Conservation (phyloP, 73 alveolate species). For the Symbiodinium pilosum region DNA sequence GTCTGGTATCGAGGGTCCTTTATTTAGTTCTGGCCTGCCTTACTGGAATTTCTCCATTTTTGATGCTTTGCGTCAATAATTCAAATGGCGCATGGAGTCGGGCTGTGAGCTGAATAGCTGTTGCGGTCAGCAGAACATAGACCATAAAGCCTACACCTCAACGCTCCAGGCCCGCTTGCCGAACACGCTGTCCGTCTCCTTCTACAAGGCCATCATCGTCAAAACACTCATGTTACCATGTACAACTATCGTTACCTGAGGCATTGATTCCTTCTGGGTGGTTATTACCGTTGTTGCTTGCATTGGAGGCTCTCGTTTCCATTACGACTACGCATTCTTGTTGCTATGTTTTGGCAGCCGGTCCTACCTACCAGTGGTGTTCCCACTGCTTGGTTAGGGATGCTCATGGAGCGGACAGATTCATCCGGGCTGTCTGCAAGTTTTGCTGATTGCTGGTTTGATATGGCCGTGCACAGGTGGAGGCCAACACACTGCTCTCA, state of each 20-base stretch:
- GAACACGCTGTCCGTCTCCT: constrained; percentile 57
- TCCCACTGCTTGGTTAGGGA: background rate
- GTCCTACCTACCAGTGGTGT: background rate
- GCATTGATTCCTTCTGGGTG: background rate
- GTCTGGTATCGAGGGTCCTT: background rate
- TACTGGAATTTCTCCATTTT: background rate
- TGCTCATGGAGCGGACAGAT: too few relatives aligned
- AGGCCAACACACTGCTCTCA: constrained; percentile 56
- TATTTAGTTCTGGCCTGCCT: background rate
- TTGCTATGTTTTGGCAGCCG: background rate
- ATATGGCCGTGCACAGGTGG: constrained; percentile 57
- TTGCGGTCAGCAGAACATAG: too few relatives aligned
- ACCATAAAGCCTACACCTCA: too few relatives aligned
- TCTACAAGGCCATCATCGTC: constrained; percentile 34
- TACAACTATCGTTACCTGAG: background rate
- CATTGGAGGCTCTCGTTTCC: too few relatives aligned
- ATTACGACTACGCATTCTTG: too few relatives aligned
- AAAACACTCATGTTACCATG: too few relatives aligned
- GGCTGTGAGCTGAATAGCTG: too few relatives aligned
- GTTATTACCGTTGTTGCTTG: background rate
- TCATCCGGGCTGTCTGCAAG: too few relatives aligned
- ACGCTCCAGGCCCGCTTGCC: constrained; percentile 26
- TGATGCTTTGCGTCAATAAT: background rate
- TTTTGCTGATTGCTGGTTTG: too few relatives aligned
- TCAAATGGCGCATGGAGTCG: background rate